These are phyloP conservation scores for Cladosporium sphaerospermum DNA, from an alignment of 2,329 filamentous ascomycete genomes.

Conservation along the genomic window DNA sequence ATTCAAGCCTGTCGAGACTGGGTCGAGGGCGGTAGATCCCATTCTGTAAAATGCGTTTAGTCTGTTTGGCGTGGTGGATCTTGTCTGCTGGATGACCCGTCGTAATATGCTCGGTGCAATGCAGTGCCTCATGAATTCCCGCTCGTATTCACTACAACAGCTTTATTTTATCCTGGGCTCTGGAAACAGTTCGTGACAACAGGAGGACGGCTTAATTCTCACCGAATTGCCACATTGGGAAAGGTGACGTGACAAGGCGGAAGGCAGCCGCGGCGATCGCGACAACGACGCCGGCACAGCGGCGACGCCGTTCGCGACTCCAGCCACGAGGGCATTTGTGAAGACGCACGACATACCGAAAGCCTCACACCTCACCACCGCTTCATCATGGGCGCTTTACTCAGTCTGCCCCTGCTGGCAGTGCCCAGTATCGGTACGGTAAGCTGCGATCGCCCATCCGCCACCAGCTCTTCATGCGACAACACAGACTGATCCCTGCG, in stretches of 20 bases:
- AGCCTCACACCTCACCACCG: not conserved
- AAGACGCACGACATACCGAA: not conserved
- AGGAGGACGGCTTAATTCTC: too few relatives aligned
- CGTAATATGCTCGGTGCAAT: not conserved
- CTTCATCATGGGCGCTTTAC: conserved; percentile 71
- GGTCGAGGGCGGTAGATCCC: conserved; percentile 13
- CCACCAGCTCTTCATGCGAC: not conserved
- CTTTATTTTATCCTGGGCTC: too few relatives aligned
- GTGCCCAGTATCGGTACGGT: conserved; percentile 82
- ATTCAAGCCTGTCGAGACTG: conserved; percentile 20
- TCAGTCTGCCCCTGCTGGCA: conserved; percentile 84
- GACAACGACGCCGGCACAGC: too few relatives aligned
- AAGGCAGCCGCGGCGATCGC: too few relatives aligned
- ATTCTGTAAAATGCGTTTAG: not conserved
- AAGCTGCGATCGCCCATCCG: conserved; percentile 35
- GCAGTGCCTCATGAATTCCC: conserved; percentile 4
- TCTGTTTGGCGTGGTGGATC: not conserved
- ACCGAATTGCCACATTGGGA: conserved; percentile 2
- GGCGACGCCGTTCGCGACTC: too few relatives aligned
- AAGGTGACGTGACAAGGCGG: conserved; percentile 1
- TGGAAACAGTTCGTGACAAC: too few relatives aligned
- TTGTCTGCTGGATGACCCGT: not conserved
- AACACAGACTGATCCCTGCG: conserved; percentile 9
- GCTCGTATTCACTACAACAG: too few relatives aligned
- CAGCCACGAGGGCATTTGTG: too few relatives aligned